Conservation (phyloP, 1,139 yeast genomes). For the Insectozyma bohioensis region DNA sequence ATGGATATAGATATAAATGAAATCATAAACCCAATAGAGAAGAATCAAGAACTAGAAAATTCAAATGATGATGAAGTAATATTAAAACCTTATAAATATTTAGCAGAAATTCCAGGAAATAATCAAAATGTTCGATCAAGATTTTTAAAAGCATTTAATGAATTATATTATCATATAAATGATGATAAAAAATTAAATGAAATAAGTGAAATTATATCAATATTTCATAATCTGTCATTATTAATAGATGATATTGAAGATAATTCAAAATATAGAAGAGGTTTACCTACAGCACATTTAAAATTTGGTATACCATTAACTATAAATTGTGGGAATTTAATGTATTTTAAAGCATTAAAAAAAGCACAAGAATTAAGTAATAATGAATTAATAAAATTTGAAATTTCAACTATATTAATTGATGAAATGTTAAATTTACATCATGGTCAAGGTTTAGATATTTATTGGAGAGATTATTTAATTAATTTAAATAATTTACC, state of each 20-base stretch:
- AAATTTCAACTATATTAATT: slow-evolving; percentile 36
- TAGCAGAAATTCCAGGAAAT: slow-evolving; percentile 32
- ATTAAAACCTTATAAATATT: slow-evolving; percentile 29
- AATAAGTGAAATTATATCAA: slow-evolving; percentile 27
- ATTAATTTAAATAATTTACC: slow-evolving; percentile 48
- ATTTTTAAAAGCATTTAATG: slow-evolving; percentile 34
- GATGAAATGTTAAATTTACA: slow-evolving; percentile 80
- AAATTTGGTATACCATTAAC: slow-evolving; percentile 77
- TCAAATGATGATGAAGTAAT: slow-evolving; percentile 15
- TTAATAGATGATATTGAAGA: slow-evolving; percentile 87
- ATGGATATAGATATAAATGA: too few relatives aligned
- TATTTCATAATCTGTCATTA: slow-evolving; percentile 31
- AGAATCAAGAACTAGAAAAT: too few relatives aligned
- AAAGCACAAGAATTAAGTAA: slow-evolving; percentile 33
- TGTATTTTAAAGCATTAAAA: slow-evolving; percentile 71
- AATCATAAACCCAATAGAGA: too few relatives aligned
- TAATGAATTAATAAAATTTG: slow-evolving; percentile 8
- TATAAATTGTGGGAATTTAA: slow-evolving; percentile 77
- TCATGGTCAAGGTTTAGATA: slow-evolving; percentile 85
- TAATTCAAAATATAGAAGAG: slow-evolving; percentile 65
- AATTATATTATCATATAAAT: slow-evolving; percentile 27
- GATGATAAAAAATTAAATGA: slow-evolving; percentile 17
- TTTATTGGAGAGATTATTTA: slow-evolving; percentile 76
- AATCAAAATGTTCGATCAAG: slow-evolving; percentile 29
- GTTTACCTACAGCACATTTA: slow-evolving; percentile 74